Conservation (phyloP, 306 rosid species). For the Vigna trinervia region DNA sequence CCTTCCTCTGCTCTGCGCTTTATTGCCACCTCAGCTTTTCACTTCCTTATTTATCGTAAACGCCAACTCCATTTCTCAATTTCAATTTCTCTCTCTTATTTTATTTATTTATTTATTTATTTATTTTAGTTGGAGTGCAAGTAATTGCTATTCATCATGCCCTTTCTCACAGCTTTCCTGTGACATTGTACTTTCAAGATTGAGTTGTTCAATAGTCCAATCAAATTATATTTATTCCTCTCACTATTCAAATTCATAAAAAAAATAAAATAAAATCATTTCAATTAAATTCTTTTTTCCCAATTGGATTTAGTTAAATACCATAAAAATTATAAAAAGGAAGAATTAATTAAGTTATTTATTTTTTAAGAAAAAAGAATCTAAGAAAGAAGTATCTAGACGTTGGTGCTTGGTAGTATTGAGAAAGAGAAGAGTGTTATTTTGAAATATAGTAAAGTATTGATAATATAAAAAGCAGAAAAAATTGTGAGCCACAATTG, state of each 20-base stretch:
- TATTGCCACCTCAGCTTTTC: conserved; percentile 60
- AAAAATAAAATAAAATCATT: too few relatives aligned
- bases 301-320: too few relatives aligned
- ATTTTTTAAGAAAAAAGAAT: neutral
- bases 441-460: conserved; percentile 24
- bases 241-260: too few relatives aligned
- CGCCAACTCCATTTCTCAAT: conserved; percentile 3
- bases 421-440: neutral
- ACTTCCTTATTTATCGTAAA: conserved; percentile 28
- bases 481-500: conserved; percentile 50
- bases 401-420: conserved; percentile 27
- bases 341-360: too few relatives aligned
- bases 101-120: too few relatives aligned
- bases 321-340: too few relatives aligned
- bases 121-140: neutral
- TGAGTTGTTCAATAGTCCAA: neutral
- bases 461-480: neutral
- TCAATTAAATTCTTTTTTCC: too few relatives aligned
- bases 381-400: conserved; percentile 30
- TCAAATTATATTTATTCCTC: too few relatives aligned
- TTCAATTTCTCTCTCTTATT: neutral
- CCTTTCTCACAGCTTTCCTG: neutral
- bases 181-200: neutral
- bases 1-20: conserved; percentile 48
- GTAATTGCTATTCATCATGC: neutral